These are phyloP conservation scores for Brassica hybrid DNA, from an alignment of 441 rosid genomes.

Conservation along the genomic window DNA sequence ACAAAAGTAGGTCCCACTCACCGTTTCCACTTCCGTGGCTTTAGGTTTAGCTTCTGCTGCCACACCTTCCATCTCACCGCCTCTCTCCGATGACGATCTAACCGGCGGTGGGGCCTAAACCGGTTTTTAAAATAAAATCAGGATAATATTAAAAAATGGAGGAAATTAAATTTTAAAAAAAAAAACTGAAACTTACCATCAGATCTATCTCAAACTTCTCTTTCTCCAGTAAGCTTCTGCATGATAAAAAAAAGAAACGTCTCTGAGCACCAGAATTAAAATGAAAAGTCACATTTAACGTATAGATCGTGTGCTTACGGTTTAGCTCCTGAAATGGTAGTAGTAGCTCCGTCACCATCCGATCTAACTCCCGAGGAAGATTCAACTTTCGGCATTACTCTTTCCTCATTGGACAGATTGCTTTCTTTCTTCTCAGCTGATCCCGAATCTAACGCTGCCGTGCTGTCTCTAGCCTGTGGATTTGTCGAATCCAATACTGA, in stretches of 20 bases:
- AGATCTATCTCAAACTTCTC: conserved; percentile 95
- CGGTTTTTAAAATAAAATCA: conserved; percentile 13
- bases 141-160: background rate
- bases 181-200: too few species aligned
- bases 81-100: conserved; percentile 87
- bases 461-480: conserved; percentile 44
- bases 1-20: conserved; percentile 56
- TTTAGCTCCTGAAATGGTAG: conserved; percentile 37
- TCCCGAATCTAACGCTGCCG: conserved; percentile 47
- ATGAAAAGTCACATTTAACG: conserved; percentile 36
- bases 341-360: conserved; percentile 56
- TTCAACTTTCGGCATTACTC: conserved; percentile 61
- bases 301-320: conserved; percentile 51
- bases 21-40: conserved; percentile 64
- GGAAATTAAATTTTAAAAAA: background rate
- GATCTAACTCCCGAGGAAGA: conserved; percentile 50
- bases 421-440: conserved; percentile 48
- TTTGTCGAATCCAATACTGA: conserved; percentile 42
- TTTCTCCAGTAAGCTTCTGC: conserved; percentile 57
- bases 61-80: conserved; percentile 61
- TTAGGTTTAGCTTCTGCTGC: conserved; percentile 65
- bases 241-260: conserved; percentile 17
- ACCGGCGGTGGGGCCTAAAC: conserved; percentile 85
- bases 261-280: conserved; percentile 9
- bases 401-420: conserved; percentile 48